Percentiles rank a stretch among this genome's conserved stretches.
These are phyloP conservation scores for Zizania palustris DNA, from an alignment of 202 grass and related monocot species.

Conservation along the genomic window DNA sequence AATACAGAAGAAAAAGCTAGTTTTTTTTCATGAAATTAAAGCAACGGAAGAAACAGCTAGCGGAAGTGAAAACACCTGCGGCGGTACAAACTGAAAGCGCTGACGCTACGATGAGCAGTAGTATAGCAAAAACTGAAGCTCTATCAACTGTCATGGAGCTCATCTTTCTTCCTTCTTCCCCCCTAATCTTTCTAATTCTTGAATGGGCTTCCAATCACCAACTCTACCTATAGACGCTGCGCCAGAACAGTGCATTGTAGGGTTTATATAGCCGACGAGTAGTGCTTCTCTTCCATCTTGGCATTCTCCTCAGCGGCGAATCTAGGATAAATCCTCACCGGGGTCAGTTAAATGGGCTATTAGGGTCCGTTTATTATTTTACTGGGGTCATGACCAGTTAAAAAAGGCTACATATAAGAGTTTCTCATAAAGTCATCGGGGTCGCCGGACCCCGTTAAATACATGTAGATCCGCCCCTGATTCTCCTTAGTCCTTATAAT, in stretches of 20 bases:
- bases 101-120: constrained; percentile 24
- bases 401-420: too few relatives aligned
- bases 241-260: constrained; percentile 9
- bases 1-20: neutral
- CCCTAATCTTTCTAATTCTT: neutral
- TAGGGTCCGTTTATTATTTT: too few relatives aligned
- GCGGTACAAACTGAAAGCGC: constrained; percentile 14
- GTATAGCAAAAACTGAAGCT: constrained; percentile 19
- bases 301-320: too few relatives aligned
- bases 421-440: too few relatives aligned
- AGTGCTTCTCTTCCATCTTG: neutral
- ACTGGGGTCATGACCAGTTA: too few relatives aligned
- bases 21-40: neutral
- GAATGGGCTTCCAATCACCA: neutral
- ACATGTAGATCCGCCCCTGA: neutral
- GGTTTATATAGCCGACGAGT: constrained; percentile 26
- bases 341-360: too few relatives aligned
- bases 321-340: too few relatives aligned
- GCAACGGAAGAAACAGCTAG: neutral
- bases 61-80: constrained; percentile 15
- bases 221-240: neutral
- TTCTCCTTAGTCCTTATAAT: constrained; percentile 39
- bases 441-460: too few relatives aligned
- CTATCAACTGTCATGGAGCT: neutral
- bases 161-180: too few relatives aligned